Base-by-base conservation (phyloP, 2,329 filamentous ascomycete species). In the Trichoderma sp. region DNA sequence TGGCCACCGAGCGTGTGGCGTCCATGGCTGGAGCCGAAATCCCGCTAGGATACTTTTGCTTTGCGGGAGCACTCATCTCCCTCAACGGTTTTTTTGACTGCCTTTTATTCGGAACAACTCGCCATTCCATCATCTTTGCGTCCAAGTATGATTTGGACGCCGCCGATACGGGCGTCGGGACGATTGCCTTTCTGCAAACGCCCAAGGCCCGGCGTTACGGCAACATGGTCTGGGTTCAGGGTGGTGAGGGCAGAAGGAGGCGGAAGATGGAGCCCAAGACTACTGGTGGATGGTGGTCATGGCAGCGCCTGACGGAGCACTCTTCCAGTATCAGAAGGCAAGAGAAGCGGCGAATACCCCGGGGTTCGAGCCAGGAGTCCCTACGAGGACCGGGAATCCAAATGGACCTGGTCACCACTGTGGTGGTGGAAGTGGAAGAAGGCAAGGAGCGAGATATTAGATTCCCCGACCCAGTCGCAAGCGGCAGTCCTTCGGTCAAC, bases 1-100 rank as follows among this genome's bases (percentile, higher is more conserved):
- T 92, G 0, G 89, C 89, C 5, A 82, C 86, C 0, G 88, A 89
- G 16, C 86, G 90, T 69, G 88, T 91, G 74, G 84, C 85, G 18
- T 84, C 84, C 24, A 90, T 91, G 85, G 83, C 85, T 0, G 85
- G 86, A 1, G 78, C 80, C 11, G 60, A 79, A 0, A 81, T 88
- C 4, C 82, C 85, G 0, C 79, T 87, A 0, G 78, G 76, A 0
- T 89, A 87, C 75, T 89, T 88, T 75, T 85, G 84, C 74, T 82
- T 88, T 13, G 86, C 88, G 0, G 88, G 87, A 1, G 81, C 83
- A 1, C 83, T 90, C 77, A 86, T 90, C 37, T 83, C 84, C 0
- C 84, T 81, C 34, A 87, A 87, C 68, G 86, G 86, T 11, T 85
- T 82, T 77, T 78, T 87, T 8, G 86, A 88, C 70, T 85, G 86